Evolutionary conservation across 2,329 filamentous ascomycete genomes (phyloP).

Genomic region (Neonectria neomacrospora): DNA sequence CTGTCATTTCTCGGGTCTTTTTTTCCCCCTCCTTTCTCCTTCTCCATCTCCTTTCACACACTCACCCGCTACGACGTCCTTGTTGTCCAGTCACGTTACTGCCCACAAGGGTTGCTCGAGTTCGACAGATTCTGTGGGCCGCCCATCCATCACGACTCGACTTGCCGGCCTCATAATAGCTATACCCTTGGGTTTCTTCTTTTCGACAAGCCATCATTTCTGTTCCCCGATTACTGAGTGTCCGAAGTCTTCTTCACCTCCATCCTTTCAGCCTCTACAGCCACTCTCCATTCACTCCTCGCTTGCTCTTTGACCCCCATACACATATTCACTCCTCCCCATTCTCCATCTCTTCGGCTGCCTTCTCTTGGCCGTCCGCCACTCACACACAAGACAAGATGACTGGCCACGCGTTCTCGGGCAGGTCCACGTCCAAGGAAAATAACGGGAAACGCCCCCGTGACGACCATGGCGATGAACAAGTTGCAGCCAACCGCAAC

Average conservation of each 20-base stretch:
- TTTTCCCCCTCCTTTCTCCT: neutral
- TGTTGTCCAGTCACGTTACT: neutral
- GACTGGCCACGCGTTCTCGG: neutral
- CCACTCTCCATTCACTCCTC: neutral
- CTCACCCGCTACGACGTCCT: neutral
- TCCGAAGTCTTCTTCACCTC: neutral
- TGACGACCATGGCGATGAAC: neutral
- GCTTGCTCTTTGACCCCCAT: neutral
- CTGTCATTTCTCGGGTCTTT: neutral
- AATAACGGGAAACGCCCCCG: constrained; percentile 4
- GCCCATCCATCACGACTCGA: neutral
- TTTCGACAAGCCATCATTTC: neutral
- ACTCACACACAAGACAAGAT: neutral
- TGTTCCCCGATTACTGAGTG: neutral
- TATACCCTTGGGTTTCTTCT: neutral
- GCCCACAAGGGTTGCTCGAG: constrained; percentile 1
- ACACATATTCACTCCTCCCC: neutral
- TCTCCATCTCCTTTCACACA: neutral
- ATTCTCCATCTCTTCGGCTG: neutral
- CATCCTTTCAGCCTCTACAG: neutral
- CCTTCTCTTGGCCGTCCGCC: neutral
- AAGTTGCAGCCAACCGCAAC: neutral
- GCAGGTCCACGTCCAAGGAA: constrained; percentile 3
- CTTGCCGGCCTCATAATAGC: neutral
- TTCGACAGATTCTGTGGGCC: neutral